phyloP scores from a whole-genome alignment of 768 basidiomycete species.

The Leccinellum luteum region DNA sequence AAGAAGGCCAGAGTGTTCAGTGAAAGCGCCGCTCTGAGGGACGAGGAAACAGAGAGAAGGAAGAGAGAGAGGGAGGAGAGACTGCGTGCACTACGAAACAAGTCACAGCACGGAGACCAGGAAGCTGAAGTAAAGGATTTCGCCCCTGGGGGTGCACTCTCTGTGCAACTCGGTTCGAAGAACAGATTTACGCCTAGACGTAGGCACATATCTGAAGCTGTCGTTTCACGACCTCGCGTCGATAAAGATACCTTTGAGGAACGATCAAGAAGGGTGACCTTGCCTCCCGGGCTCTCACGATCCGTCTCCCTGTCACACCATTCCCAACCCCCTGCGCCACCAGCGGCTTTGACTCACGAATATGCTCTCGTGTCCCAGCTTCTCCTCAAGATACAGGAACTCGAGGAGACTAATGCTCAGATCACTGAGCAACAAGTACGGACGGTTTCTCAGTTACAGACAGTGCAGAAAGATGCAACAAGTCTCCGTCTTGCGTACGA shows the following conservation, averaged over 20 bases:
- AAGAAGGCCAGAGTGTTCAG: constrained; percentile 51
- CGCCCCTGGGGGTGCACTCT: constrained; percentile 53
- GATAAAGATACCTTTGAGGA: constrained; percentile 12
- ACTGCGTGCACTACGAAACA: constrained; percentile 50
- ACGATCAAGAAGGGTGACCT: constrained; percentile 17
- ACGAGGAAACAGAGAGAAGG: constrained; percentile 31
- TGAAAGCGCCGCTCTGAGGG: constrained; percentile 20
- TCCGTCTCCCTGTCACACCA: constrained; percentile 25
- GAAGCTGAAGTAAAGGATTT: constrained; percentile 49
- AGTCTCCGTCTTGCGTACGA: constrained; percentile 71
- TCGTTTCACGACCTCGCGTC: constrained; percentile 7
- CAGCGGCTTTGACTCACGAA: constrained; percentile 31
- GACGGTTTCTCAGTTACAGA: constrained; percentile 59
- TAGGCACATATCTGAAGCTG: constrained; percentile 30
- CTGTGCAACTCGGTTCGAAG: constrained; percentile 19
- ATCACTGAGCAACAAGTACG: constrained; percentile 64
- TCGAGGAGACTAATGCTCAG: constrained; percentile 68
- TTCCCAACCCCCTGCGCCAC: constrained; percentile 12
- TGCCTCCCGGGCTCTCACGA: constrained; percentile 22
- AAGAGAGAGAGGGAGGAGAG: constrained; percentile 46
- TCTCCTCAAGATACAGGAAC: constrained; percentile 69
- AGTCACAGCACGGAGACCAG: constrained; percentile 29
- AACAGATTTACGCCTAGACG: constrained; percentile 22
- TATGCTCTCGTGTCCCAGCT: constrained; percentile 67
- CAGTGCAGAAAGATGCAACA: constrained; percentile 70